These are phyloP conservation scores for Pestalotiopsis sp. DNA, from an alignment of 2,329 filamentous ascomycete species.

Conservation along the genomic window DNA sequence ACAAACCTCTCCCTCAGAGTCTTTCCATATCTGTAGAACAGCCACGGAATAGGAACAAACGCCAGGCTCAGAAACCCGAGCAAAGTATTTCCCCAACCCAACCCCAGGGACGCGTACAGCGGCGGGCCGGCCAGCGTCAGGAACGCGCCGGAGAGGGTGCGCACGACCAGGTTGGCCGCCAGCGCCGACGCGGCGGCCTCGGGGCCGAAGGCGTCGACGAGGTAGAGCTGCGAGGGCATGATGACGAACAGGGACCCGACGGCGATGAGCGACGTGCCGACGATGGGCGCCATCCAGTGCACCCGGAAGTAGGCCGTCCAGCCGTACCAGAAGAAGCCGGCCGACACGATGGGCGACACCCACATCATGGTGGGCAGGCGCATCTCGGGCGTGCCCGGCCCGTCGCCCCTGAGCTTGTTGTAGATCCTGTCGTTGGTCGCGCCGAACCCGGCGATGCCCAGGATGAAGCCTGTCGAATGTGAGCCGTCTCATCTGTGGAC, in stretches of 20 bases:
- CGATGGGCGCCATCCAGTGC: slow-evolving; percentile 51
- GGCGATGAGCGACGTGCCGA: slow-evolving; percentile 44
- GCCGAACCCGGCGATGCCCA: slow-evolving; percentile 27
- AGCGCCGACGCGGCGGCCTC: slow-evolving; percentile 43
- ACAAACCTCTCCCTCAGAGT: slow-evolving; percentile 18
- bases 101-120: slow-evolving; percentile 52
- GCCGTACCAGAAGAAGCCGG: slow-evolving; percentile 50
- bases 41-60: slow-evolving; percentile 22
- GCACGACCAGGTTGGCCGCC: slow-evolving; percentile 59
- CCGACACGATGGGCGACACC: slow-evolving; percentile 17
- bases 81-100: slow-evolving; percentile 59
- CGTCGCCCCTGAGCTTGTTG: not conserved
- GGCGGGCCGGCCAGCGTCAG: slow-evolving; percentile 52
- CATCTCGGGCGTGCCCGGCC: slow-evolving; percentile 17
- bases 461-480: not conserved
- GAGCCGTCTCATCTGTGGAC: not conserved
- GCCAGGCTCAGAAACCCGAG: slow-evolving; percentile 22
- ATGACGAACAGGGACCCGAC: slow-evolving; percentile 34
- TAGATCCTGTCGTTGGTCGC: slow-evolving; percentile 24
- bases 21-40: slow-evolving; percentile 22
- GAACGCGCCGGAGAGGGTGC: slow-evolving; percentile 51
- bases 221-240: slow-evolving; percentile 31
- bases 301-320: slow-evolving; percentile 44
- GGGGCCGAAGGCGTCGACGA: slow-evolving; percentile 26
- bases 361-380: slow-evolving; percentile 24